Percentiles rank a stretch among this genome's conserved stretches.
Conservation (phyloP, 345 rosid species). For the Moricandia moricandioides region DNA sequence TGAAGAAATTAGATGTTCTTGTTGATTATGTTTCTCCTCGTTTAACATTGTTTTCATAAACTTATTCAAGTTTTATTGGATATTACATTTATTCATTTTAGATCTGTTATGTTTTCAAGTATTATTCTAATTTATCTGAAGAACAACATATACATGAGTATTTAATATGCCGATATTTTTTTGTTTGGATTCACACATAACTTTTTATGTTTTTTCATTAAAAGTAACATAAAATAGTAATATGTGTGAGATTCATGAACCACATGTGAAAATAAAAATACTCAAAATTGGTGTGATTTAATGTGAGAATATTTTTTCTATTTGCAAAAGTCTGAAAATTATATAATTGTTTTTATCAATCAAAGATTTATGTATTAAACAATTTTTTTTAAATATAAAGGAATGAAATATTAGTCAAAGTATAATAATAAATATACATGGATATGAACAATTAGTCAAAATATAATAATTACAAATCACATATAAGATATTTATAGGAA, state of each 20-base stretch:
- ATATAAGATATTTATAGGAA: background rate
- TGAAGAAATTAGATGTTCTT: background rate
- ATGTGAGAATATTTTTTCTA: background rate
- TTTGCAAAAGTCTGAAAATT: background rate
- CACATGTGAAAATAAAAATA: background rate
- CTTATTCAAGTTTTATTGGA: background rate
- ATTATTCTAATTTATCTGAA: background rate
- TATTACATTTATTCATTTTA: background rate
- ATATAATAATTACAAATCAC: background rate
- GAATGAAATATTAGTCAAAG: background rate
- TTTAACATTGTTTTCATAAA: background rate
- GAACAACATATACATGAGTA: background rate
- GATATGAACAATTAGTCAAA: background rate
- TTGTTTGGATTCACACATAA: background rate
- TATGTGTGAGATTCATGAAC: background rate
- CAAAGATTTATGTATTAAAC: background rate
- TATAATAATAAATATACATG: background rate
- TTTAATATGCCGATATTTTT: background rate
- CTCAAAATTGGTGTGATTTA: background rate
- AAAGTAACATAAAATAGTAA: background rate
- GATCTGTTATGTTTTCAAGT: background rate
- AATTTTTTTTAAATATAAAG: background rate
- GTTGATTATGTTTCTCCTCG: background rate
- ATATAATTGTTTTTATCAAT: background rate
- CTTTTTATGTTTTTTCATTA: background rate